These are phyloP conservation scores for Cryomyces minteri DNA, from an alignment of 495 filamentous ascomycete species.

Conservation along the genomic window DNA sequence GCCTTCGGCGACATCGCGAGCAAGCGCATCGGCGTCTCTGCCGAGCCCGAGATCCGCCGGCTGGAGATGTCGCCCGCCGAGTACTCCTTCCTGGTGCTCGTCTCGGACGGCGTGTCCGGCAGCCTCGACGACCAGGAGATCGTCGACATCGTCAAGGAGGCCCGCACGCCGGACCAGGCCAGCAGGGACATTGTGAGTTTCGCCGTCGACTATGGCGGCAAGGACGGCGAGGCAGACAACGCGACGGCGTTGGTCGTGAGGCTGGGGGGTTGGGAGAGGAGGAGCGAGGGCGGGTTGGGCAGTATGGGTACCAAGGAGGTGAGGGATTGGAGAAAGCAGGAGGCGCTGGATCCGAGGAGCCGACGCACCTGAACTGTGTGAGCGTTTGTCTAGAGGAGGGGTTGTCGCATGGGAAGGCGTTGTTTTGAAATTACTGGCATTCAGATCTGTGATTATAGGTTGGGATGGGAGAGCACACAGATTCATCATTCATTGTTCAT, in stretches of 20 bases:
- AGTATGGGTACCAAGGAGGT: slow-evolving; percentile 81
- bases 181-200: slow-evolving; percentile 62
- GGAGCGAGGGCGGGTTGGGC: slow-evolving; percentile 71
- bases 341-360: slow-evolving; percentile 69
- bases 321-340: slow-evolving; percentile 64
- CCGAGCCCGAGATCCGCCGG: slow-evolving; percentile 70
- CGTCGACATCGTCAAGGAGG: slow-evolving; percentile 88
- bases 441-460: too few species aligned
- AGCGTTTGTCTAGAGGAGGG: too few species aligned
- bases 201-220: slow-evolving; percentile 62
- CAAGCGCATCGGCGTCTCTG: slow-evolving; percentile 83
- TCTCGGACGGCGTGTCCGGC: slow-evolving; percentile 75
- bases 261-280: slow-evolving; percentile 87
- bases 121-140: slow-evolving; percentile 79
- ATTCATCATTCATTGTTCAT: too few species aligned
- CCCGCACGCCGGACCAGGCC: slow-evolving; percentile 72
- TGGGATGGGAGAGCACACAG: too few species aligned
- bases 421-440: too few species aligned
- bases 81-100: slow-evolving; percentile 72
- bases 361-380: slow-evolving; percentile 1
- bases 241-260: slow-evolving; percentile 86
- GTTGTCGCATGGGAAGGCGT: too few species aligned
- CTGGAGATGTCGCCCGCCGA: slow-evolving; percentile 62
- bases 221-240: slow-evolving; percentile 69
- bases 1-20: slow-evolving; percentile 81